Evolutionary conservation across 495 filamentous ascomycete species (phyloP), one percentile per base, ranked within the genome.

Genomic region (Hypoxylon intermedium): DNA sequence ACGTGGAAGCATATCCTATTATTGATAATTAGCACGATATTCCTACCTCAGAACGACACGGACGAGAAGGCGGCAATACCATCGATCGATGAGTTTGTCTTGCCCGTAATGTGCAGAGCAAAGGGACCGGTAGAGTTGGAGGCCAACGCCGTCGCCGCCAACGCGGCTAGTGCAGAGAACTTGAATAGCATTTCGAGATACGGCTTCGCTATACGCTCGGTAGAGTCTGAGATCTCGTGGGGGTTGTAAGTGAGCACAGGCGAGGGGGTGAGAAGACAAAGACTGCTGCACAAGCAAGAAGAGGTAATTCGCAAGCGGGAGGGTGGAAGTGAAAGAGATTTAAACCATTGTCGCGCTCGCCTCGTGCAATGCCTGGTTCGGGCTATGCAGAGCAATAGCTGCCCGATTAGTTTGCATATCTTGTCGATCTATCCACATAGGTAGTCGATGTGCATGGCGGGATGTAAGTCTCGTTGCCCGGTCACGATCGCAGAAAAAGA

Each of bases 61-160:
- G 9, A 42, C 6, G 19, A 36, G 28, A 16, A 18, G 34, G 44
- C 6, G 5, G 19, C 9, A 45, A 24, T 47, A 69, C 66, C 66
- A 45, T 69, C 37, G 13, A 69, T 59, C 9, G 45, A 47, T 1
- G 61, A 16, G 38, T 63, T 31, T 3, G 12, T 21, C 46, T 69
- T 63, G 16, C 61, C 54, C 1, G 58, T 69, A 28, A 69, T 50
- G 36, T 50, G 66, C 5, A 69, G 46, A 13, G 53, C 58, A 24
- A 55, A 69, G 28, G 66, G 66, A 0, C 66, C 66, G n/a, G 64
- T 53, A 2, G 60, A 16, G 23, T 69, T 53, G 16, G 23, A 42
- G 31, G 60, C 58, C 21, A 50, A 46, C 15, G 44, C 51, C 20
- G 46, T 49, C 6, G 58, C 49, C 31, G 30, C 58, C 19, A 60